Evolutionary conservation across 345 rosid genomes (phyloP).

Genomic region (Odontarrhena argentea): DNA sequence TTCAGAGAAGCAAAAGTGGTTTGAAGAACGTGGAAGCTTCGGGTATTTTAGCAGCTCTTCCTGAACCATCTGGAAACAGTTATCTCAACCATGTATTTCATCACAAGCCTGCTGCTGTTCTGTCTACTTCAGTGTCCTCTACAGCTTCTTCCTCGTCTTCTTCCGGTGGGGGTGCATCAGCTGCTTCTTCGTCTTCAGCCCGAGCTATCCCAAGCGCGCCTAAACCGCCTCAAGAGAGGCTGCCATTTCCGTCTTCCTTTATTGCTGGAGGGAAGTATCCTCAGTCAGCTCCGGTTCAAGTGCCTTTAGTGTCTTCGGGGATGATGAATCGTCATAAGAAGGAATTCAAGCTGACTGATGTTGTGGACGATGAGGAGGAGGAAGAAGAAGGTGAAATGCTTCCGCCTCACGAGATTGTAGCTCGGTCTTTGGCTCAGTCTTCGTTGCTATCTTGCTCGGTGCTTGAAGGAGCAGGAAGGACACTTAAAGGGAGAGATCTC

Average conservation of each 20-base stretch:
- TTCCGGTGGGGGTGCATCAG: constrained; percentile 45
- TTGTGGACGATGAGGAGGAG: constrained; percentile 50
- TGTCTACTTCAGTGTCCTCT: constrained; percentile 47
- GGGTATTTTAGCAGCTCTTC: constrained; percentile 82
- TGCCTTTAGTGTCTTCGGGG: constrained; percentile 50
- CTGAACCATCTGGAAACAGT: constrained; percentile 46
- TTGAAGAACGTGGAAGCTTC: constrained; percentile 53
- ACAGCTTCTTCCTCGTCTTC: constrained; percentile 48
- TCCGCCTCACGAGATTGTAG: constrained; percentile 93
- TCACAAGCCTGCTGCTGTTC: constrained; percentile 56
- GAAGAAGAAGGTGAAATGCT: constrained; percentile 62
- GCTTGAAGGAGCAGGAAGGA: constrained; percentile 86
- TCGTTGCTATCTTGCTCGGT: constrained; percentile 65
- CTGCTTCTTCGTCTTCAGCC: constrained; percentile 51
- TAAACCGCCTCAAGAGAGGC: constrained; percentile 68
- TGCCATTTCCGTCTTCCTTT: constrained; percentile 36
- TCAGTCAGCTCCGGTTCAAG: constrained; percentile 82
- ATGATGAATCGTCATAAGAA: constrained; percentile 48
- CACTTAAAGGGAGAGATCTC: constrained; percentile 90
- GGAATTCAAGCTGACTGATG: constrained; percentile 53
- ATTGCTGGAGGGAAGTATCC: constrained; percentile 47
- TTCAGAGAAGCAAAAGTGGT: constrained; percentile 40
- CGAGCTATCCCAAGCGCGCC: constrained; percentile 65
- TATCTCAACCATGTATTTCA: constrained; percentile 49
- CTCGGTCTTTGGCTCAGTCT: constrained; percentile 60